phyloP scores from a whole-genome alignment of 139 green algal genomes.

The Spirogloea muscicola region DNA sequence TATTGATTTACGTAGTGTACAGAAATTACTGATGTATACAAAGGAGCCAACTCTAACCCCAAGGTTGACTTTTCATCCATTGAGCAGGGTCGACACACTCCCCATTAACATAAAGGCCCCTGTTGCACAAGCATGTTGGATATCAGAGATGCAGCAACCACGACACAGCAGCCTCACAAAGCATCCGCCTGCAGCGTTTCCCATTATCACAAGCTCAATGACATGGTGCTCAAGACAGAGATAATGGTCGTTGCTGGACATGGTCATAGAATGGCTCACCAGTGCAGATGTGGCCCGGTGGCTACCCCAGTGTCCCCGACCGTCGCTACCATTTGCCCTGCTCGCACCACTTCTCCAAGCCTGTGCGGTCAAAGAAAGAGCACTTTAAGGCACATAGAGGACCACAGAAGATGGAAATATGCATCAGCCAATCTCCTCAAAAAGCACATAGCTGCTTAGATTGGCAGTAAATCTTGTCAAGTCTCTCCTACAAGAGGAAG shows the following conservation, averaged over 20 bases:
- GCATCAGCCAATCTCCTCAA: not conserved
- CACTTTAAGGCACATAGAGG: no score
- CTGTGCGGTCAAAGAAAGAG: no score
- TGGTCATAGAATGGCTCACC: conserved; percentile 32
- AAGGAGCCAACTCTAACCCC: no score
- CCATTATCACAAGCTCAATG: no score
- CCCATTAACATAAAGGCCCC: conserved; percentile 43
- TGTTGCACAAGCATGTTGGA: conserved; percentile 5
- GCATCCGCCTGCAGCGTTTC: no score
- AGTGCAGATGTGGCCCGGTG: conserved; percentile 54
- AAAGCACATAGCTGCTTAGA: not conserved
- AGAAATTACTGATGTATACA: no score
- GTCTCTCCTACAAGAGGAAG: not conserved
- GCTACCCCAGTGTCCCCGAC: conserved; percentile 49
- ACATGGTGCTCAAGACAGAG: no score
- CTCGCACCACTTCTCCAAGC: conserved; percentile 29
- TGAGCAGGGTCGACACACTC: conserved; percentile 37
- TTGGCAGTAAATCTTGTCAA: not conserved
- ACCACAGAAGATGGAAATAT: not conserved
- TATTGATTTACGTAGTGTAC: no score
- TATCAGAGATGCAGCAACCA: not conserved
- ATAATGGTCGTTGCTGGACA: no score
- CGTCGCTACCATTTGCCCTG: conserved; percentile 40
- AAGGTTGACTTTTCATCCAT: conserved; percentile 37
- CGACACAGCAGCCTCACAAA: not conserved